Percentiles rank a stretch among this genome's conserved stretches.
Conservation (phyloP, 2,329 filamentous ascomycete genomes). For the Leptographium flavum region DNA sequence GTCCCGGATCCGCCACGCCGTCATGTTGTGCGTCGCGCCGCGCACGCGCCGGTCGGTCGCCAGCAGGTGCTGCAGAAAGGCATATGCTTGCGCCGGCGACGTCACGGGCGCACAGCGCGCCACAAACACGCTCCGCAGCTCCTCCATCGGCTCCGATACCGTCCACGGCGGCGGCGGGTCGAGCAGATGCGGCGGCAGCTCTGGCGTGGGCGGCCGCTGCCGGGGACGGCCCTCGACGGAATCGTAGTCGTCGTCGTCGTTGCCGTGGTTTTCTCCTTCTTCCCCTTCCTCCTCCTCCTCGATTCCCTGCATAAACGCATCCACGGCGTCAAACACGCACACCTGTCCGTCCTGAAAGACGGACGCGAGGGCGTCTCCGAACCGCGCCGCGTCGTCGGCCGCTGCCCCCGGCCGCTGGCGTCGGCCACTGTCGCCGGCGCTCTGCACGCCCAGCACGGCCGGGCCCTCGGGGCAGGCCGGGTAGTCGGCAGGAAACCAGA, state of each 20-base stretch:
- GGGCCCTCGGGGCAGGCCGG: constrained; percentile 51
- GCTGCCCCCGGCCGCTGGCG: constrained; percentile 50
- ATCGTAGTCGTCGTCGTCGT: neutral
- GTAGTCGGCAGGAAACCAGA: constrained; percentile 61
- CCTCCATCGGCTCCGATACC: constrained; percentile 57
- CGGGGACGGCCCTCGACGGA: neutral
- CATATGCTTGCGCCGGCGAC: constrained; percentile 55
- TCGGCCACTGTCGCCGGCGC: constrained; percentile 49
- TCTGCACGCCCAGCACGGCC: constrained; percentile 62
- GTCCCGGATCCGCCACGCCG: constrained; percentile 82
- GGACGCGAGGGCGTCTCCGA: constrained; percentile 50
- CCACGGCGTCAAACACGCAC: constrained; percentile 83
- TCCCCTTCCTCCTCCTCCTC: constrained; percentile 12
- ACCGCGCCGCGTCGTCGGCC: constrained; percentile 51
- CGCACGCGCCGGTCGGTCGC: constrained; percentile 72
- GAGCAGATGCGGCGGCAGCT: neutral
- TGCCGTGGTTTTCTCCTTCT: constrained; percentile 2
- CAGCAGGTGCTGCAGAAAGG: constrained; percentile 61
- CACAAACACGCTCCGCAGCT: constrained; percentile 80
- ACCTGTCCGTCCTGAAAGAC: constrained; percentile 62
- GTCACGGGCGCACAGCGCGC: constrained; percentile 59
- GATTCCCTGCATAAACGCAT: constrained; percentile 44
- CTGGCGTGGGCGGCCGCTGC: neutral
- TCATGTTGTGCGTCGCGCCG: constrained; percentile 89
- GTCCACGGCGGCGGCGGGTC: constrained; percentile 47